These are phyloP conservation scores for Ceratobasidium sp. DNA, from an alignment of 1,284 basidiomycete genomes.

Conservation along the genomic window DNA sequence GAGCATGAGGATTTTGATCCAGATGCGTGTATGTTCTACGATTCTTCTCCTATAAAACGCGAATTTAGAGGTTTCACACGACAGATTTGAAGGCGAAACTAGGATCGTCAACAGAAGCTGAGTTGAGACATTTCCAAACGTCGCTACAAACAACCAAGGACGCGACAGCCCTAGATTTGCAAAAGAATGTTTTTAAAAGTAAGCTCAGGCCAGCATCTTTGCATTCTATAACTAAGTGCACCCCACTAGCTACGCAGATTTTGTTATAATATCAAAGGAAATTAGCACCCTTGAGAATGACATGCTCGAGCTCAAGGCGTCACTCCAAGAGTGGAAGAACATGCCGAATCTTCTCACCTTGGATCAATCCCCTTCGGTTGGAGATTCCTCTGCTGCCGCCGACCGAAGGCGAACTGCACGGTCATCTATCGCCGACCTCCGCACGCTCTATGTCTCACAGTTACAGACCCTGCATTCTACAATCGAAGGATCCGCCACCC, in stretches of 20 bases:
- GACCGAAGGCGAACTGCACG: conserved; percentile 74
- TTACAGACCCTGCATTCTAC: conserved; percentile 89
- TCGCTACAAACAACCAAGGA: conserved; percentile 68
- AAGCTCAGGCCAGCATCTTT: conserved; percentile 45
- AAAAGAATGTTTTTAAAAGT: conserved; percentile 93
- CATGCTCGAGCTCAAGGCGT: conserved; percentile 95
- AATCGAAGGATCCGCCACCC: conserved; percentile 96
- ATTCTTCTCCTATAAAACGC: neutral
- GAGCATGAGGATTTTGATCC: conserved; percentile 81
- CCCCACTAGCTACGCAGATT: conserved; percentile 83
- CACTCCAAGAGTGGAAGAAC: conserved; percentile 91
- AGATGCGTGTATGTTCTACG: conserved; percentile 69
- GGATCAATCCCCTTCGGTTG: conserved; percentile 63
- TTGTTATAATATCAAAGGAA: conserved; percentile 96
- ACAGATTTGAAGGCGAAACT: conserved; percentile 76
- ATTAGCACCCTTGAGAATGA: conserved; percentile 96
- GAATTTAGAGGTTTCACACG: conserved; percentile 17
- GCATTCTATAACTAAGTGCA: conserved; percentile 11
- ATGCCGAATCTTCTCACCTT: conserved; percentile 93
- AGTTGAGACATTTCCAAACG: conserved; percentile 74
- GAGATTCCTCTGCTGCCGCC: conserved; percentile 37
- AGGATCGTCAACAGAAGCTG: conserved; percentile 80
- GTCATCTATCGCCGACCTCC: conserved; percentile 91
- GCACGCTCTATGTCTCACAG: conserved; percentile 92
- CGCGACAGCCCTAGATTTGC: conserved; percentile 73